Evolutionary conservation across 768 basidiomycete species (phyloP).

Genomic region (Lactarius akahatsu): DNA sequence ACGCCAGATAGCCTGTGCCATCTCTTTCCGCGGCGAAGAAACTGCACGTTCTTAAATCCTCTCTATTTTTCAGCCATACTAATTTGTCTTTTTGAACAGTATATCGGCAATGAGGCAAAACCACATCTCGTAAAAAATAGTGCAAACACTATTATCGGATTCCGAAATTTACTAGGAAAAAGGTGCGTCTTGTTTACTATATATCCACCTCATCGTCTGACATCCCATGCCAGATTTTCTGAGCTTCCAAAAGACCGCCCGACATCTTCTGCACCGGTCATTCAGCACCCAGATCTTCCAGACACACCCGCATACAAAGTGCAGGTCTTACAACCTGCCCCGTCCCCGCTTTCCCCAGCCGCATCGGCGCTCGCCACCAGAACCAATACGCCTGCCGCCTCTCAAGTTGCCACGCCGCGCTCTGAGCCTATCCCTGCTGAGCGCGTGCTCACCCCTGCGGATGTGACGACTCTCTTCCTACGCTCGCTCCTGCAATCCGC

Average conservation of each 20-base stretch:
- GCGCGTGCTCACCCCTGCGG: slow-evolving; percentile 76
- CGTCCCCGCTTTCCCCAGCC: slow-evolving; percentile 57
- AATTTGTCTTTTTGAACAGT: slow-evolving; percentile 47
- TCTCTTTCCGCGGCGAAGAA: slow-evolving; percentile 90
- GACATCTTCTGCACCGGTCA: slow-evolving; percentile 63
- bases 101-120: slow-evolving; percentile 93
- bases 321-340: slow-evolving; percentile 74
- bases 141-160: slow-evolving; percentile 91
- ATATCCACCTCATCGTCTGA: neutral
- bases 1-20: slow-evolving; percentile 93
- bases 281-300: slow-evolving; percentile 68
- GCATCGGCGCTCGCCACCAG: slow-evolving; percentile 45
- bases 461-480: slow-evolving; percentile 85
- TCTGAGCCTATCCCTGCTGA: slow-evolving; percentile 65
- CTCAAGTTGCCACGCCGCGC: slow-evolving; percentile 67
- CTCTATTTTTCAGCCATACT: slow-evolving; percentile 7
- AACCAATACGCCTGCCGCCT: slow-evolving; percentile 61
- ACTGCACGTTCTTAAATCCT: slow-evolving; percentile 53
- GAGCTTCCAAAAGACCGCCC: slow-evolving; percentile 58
- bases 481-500: slow-evolving; percentile 82
- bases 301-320: slow-evolving; percentile 85
- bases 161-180: slow-evolving; percentile 91
- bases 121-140: slow-evolving; percentile 94
- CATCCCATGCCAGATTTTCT: slow-evolving; percentile 57
- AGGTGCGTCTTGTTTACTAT: slow-evolving; percentile 51